Percentiles rank a stretch among this genome's conserved stretches.
Evolutionary conservation across 345 rosid species (phyloP).

Genomic region (Adansonia digitata): DNA sequence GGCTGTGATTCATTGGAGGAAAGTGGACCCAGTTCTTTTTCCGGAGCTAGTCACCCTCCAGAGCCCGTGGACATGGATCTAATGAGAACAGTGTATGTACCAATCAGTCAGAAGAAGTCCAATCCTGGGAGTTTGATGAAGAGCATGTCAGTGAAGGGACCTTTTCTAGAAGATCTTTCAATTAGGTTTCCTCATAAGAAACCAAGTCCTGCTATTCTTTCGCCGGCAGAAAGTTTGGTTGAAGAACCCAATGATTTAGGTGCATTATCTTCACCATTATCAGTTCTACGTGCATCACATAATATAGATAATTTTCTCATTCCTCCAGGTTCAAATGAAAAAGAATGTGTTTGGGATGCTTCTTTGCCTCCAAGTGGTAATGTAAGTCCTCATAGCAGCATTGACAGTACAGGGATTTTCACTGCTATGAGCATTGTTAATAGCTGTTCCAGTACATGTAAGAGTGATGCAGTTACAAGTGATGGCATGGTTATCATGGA

Average conservation of each 20-base stretch:
- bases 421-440: slow-evolving; percentile 82
- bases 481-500: slow-evolving; percentile 63
- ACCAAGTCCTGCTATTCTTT: slow-evolving; percentile 42
- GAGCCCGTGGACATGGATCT: slow-evolving; percentile 88
- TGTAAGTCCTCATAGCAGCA: slow-evolving; percentile 83
- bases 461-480: slow-evolving; percentile 61
- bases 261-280: slow-evolving; percentile 47
- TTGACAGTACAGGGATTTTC: slow-evolving; percentile 63
- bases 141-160: slow-evolving; percentile 66
- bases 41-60: slow-evolving; percentile 94
- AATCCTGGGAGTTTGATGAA: slow-evolving; percentile 65
- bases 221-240: slow-evolving; percentile 62
- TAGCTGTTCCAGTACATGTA: slow-evolving; percentile 54
- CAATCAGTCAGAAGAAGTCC: slow-evolving; percentile 54
- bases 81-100: slow-evolving; percentile 63
- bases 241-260: slow-evolving; percentile 55
- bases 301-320: slow-evolving; percentile 55
- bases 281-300: slow-evolving; percentile 53
- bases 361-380: slow-evolving; percentile 92
- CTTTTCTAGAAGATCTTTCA: slow-evolving; percentile 70
- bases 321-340: slow-evolving; percentile 67
- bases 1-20: slow-evolving; percentile 60
- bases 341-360: slow-evolving; percentile 95
- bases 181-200: slow-evolving; percentile 57
- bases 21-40: slow-evolving; percentile 61